Evolutionary conservation across 2,329 filamentous ascomycete species (phyloP), one percentile per base, ranked within the genome.

Genomic region (Amylocarpus encephaloides): DNA sequence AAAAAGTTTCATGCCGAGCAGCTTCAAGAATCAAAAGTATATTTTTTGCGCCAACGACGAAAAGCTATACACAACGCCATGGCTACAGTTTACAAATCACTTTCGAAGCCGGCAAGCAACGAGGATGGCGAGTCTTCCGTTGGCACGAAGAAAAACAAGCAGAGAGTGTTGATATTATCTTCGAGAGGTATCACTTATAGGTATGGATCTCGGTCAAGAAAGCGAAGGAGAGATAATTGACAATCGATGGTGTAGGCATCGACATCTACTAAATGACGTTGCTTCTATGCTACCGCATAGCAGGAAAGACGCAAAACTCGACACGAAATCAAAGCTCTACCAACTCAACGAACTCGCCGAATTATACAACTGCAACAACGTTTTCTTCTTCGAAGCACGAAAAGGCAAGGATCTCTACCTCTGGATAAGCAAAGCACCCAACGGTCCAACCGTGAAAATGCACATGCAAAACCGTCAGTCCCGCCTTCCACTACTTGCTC

Each of bases 381-480:
- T 93, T 50, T 78, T 96, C 55, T 98, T 95, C 73, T 94, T 96
- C 67, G 92, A 98, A 73, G 91, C 91, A 41, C 79, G 91, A 53
- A 98, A 97, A 71, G 88, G 86, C 52, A 85, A 95, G 71, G 93
- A 97, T 74, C 75, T 97, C 16, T 98, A 97, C 70, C 75, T 94
- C 55, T 96, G 90, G 90, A 80, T 96, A 64, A 83, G 86, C 69
- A 95, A 94, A 66, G 85, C 90, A 1, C 93, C 92, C 64, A 74
- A 78, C 52, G 75, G 75, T 5, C 76, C 77, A 42, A 79, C 76
- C 2, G 69, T 77, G 44, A 79, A 79, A 64, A 78, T 93, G 69
- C 87, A 93, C 65, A 75, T 89, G 46, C 88, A 93, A 67, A 91
- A 90, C 64, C 66, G 82, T 85, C 69, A 3, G 52, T 48, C 16